phyloP scores from a whole-genome alignment of 768 basidiomycete species.

The Rhodotorula taiwanensis region DNA sequence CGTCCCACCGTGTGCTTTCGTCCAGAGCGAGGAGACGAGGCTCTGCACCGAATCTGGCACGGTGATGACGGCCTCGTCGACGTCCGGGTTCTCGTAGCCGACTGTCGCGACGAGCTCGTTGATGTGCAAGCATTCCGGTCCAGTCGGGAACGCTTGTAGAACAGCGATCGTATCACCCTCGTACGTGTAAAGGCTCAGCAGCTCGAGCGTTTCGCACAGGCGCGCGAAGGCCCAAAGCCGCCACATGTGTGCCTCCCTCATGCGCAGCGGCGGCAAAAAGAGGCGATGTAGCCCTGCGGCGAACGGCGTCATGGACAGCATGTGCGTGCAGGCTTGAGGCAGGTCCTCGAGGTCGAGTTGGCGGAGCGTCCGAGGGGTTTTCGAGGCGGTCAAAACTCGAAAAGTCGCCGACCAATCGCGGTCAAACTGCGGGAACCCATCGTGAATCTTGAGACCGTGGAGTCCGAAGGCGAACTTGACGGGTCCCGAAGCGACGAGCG shows the following conservation, averaged over 20 bases:
- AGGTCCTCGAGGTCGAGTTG: not conserved
- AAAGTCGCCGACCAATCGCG: not conserved
- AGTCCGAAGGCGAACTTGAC: not conserved
- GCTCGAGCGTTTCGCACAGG: not conserved
- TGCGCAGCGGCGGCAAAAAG: not conserved
- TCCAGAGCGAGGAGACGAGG: not conserved
- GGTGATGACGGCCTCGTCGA: not conserved
- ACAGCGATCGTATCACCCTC: not conserved
- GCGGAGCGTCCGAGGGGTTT: not conserved
- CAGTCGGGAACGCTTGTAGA: not conserved
- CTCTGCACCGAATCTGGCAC: not conserved
- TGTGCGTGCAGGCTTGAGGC: not conserved
- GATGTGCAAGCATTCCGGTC: not conserved
- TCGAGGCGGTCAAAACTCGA: not conserved
- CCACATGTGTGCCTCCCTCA: not conserved
- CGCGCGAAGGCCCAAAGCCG: not conserved
- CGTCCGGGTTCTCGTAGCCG: not conserved
- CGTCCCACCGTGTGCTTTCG: not conserved
- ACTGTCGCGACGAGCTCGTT: not conserved
- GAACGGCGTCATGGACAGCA: not conserved
- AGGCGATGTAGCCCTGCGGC: not conserved
- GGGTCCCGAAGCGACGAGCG: no score
- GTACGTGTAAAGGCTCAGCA: not conserved
- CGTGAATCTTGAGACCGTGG: not conserved
- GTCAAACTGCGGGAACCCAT: not conserved